Base-by-base conservation (phyloP, 108 stramenopile species). In the Conticribra guillardii region DNA sequence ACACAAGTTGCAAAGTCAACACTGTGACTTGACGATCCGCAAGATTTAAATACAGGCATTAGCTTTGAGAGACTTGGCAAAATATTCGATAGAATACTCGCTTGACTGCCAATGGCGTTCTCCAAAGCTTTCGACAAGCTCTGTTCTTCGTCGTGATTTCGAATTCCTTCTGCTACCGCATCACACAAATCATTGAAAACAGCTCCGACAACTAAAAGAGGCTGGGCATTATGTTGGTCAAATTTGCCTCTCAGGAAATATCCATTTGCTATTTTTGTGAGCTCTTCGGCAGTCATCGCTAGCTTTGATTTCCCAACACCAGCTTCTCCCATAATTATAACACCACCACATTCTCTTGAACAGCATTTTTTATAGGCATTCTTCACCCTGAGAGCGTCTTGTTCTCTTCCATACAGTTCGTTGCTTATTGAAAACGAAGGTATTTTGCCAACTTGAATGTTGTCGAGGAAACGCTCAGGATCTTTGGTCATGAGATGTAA, bases 251-350 rank as follows among this genome's bases (percentile, higher is more conserved):
- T 18, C 16, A 75, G 62, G 15, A 71, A 53, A 15, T 64, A 53
- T 11, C 69, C 74, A 27, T 29, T 53, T 0, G 31, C 15, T 29
- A 15, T 28, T 21, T 15, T 50, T 4, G 63, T 53, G 2, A 31
- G 68, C 23, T 75, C 22, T 21, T 29, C 26, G 24, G 64, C 22
- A 22, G 30, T 26, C 50, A 31, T 48, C 9, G 63, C 74, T 7
- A 75, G 63, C 37, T n/a, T 26, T n/a, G 69, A 63, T 24, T 75
- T 75, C 7, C 74, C 74, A 28, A 64, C 70, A 3, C 74, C 74
- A 2, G 69, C 60, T 0, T 32, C 50, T 8, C 74, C 74, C 9
- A 28, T 23, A 9, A 75, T 54, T 0, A 75, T 8, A 15, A 71
- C 62, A 30, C 69, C 70, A 19, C 21, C 28, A 18, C 60, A 33